These are phyloP conservation scores for Solanum boliviense DNA, from an alignment of 257 asterid species.

Conservation along the genomic window DNA sequence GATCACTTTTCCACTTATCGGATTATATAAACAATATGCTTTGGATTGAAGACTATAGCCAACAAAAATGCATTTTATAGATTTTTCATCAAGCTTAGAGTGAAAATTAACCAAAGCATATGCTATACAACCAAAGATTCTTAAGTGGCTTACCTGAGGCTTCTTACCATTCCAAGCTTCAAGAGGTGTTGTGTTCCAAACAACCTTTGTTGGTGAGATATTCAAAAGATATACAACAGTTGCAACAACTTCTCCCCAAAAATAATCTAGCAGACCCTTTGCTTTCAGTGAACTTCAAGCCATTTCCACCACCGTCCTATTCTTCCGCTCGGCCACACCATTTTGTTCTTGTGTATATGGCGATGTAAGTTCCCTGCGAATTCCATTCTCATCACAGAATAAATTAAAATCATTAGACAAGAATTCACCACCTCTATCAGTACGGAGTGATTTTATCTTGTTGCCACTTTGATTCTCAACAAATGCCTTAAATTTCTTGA, in stretches of 20 bases:
- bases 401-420: not conserved
- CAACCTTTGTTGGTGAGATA: not conserved
- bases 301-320: conserved; percentile 5
- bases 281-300: no score
- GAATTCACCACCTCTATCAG: conserved; percentile 11
- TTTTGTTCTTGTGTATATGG: not conserved
- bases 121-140: not conserved
- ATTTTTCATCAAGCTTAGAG: not conserved
- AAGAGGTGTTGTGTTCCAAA: not conserved
- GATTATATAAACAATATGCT: no score
- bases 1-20: no score
- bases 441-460: not conserved
- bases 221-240: not conserved
- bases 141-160: not conserved
- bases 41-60: no score
- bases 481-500: conserved; percentile 1
- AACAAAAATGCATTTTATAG: no score
- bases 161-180: not conserved
- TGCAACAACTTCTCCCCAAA: not conserved
- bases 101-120: not conserved
- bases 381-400: no score
- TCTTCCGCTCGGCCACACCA: no score
- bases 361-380: no score
- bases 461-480: conserved; percentile 1
- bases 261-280: no score